A percentile compares a stretch with the other conserved stretches of the same genome.
These are phyloP conservation scores for Casuarina cunninghamiana DNA, from an alignment of 306 rosid genomes.

Conservation along the genomic window DNA sequence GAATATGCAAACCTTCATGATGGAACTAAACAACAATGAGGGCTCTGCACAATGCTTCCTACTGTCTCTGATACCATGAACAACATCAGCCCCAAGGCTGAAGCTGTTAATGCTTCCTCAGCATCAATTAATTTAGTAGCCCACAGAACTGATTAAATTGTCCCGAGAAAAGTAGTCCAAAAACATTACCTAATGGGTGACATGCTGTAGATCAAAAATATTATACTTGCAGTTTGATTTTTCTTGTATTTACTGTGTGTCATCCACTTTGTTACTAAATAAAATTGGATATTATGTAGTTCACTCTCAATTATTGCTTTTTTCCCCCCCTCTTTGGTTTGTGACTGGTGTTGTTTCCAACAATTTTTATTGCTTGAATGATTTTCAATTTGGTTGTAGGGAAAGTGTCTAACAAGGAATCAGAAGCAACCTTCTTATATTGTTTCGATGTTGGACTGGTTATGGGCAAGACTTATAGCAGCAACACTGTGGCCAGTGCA, in stretches of 20 bases:
- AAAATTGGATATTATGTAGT: background rate
- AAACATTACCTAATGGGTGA: background rate
- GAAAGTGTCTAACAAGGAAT: slow-evolving; percentile 64
- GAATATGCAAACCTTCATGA: background rate
- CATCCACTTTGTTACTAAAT: background rate
- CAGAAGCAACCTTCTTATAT: slow-evolving; percentile 55
- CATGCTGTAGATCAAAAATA: background rate
- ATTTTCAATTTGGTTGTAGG: slow-evolving; percentile 49
- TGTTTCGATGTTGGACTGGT: slow-evolving; percentile 63
- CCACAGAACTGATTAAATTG: background rate
- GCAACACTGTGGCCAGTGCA: slow-evolving; percentile 75
- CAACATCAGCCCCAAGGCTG: background rate
- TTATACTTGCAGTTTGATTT: background rate
- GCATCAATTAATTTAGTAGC: background rate
- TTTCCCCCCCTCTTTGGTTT: background rate
- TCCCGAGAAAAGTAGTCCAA: background rate
- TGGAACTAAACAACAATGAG: background rate
- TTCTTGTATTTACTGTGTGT: background rate
- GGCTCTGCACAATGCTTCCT: background rate
- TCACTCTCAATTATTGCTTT: background rate
- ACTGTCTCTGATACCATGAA: too few species aligned
- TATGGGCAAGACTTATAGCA: slow-evolving; percentile 76
- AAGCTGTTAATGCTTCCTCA: background rate
- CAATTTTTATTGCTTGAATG: slow-evolving; percentile 19
- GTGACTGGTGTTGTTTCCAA: slow-evolving; percentile 5